phyloP scores from a whole-genome alignment of 1,284 basidiomycete species.

The Apiotrichum akiyoshidainum region DNA sequence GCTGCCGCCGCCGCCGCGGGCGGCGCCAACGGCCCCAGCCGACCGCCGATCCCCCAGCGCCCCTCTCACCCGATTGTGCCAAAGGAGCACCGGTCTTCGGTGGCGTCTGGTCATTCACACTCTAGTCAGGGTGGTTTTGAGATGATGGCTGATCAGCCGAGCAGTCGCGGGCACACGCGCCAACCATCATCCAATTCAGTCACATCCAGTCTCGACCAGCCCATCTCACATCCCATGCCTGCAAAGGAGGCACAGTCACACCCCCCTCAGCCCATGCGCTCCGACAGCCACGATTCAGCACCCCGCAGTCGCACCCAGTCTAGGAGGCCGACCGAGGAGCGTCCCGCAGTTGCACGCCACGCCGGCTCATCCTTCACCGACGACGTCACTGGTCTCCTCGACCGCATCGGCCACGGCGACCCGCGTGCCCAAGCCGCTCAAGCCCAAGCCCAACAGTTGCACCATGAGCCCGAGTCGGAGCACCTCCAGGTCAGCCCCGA shows the following conservation, averaged over 20 bases:
- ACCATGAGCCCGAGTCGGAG: conserved; percentile 13
- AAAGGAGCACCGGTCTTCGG: conserved; percentile 6
- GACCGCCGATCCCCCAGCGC: conserved; percentile 17
- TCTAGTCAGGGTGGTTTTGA: conserved; percentile 3
- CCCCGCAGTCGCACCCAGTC: conserved; percentile 1
- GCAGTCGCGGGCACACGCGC: neutral
- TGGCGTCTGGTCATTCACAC: conserved; percentile 5
- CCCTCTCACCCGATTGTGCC: conserved; percentile 15
- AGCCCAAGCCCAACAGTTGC: no score
- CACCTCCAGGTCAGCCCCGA: conserved; percentile 19
- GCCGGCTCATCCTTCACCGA: conserved; percentile 34
- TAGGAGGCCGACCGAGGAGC: neutral
- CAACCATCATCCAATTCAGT: conserved; percentile 5
- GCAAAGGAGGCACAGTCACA: neutral
- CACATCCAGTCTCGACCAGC: neutral
- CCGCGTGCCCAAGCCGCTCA: neutral
- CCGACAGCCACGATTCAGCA: neutral
- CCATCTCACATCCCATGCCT: neutral
- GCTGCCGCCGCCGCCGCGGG: neutral
- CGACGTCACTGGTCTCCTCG: conserved; percentile 31
- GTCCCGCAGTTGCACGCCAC: conserved; percentile 1
- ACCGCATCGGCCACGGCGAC: conserved; percentile 19
- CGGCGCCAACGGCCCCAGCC: conserved; percentile 7
- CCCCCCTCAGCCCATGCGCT: neutral
- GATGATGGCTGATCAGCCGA: conserved; percentile 8